Percentiles rank a stretch among this genome's conserved stretches.
phyloP scores from a whole-genome alignment of 495 filamentous ascomycete genomes.

The Pyrenula massariospora region DNA sequence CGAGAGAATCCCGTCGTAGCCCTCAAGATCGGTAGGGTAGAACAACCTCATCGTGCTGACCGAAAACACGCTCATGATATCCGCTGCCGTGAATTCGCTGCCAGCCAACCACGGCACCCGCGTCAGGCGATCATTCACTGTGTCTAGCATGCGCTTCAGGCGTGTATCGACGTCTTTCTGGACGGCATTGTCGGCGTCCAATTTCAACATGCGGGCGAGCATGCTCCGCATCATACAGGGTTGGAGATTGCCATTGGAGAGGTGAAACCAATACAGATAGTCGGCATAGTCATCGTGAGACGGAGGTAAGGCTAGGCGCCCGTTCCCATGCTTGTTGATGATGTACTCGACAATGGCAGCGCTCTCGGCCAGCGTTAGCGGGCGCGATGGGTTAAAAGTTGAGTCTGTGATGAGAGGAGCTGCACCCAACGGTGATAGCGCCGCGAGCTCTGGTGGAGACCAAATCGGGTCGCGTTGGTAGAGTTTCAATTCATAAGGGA shows the following conservation, averaged over 20 bases:
- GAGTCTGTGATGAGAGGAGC: too few species aligned
- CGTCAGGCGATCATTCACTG: constrained; percentile 31
- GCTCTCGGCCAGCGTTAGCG: constrained; percentile 45
- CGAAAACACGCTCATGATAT: constrained; percentile 44
- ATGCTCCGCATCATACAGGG: constrained; percentile 19
- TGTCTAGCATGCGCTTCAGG: constrained; percentile 14
- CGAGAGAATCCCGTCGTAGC: constrained; percentile 30
- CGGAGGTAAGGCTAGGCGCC: constrained; percentile 27
- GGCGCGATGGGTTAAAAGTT: too few species aligned
- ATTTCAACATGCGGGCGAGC: constrained; percentile 3
- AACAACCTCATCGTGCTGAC: constrained; percentile 45
- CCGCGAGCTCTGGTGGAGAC: too few species aligned
- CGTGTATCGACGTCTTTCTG: constrained; percentile 8
- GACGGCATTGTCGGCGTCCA: not conserved
- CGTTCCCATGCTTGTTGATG: constrained; percentile 34
- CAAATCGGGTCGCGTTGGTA: too few species aligned
- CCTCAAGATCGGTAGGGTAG: constrained; percentile 12
- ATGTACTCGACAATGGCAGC: constrained; percentile 47
- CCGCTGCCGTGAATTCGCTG: constrained; percentile 45
- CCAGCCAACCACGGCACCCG: constrained; percentile 42
- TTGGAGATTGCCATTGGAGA: constrained; percentile 44
- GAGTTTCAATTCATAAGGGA: too few species aligned
- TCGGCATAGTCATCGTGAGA: constrained; percentile 32
- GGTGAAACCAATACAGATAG: constrained; percentile 53
- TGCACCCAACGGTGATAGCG: too few species aligned